Evolutionary conservation across 2,329 filamentous ascomycete genomes (phyloP).

Genomic region (Sphaceloma murrayae): DNA sequence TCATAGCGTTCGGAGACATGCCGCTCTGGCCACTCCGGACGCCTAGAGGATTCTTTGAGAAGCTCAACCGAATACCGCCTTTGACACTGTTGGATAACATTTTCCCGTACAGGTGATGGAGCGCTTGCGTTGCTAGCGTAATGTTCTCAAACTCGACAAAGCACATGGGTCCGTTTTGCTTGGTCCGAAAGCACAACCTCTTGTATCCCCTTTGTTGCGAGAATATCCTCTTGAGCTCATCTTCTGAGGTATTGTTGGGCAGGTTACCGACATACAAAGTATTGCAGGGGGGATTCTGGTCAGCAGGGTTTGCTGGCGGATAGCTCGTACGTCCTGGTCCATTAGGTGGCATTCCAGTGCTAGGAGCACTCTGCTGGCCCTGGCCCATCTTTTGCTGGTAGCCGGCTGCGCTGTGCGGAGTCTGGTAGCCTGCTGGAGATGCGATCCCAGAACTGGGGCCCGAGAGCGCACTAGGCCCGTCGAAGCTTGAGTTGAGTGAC

Average conservation of each 20-base stretch:
- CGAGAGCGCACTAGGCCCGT: conserved; percentile 35
- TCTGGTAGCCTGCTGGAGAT: conserved; percentile 34
- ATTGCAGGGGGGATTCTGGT: conserved; percentile 96
- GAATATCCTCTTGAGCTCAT: conserved; percentile 90
- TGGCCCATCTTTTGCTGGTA: conserved; percentile 9
- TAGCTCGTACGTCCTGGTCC: conserved; percentile 34
- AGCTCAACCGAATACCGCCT: conserved; percentile 88
- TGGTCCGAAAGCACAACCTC: conserved; percentile 85
- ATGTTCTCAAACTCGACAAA: conserved; percentile 97
- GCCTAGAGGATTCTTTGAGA: conserved; percentile 93
- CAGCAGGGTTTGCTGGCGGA: conserved; percentile 83
- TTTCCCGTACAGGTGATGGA: conserved; percentile 81
- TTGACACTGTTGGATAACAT: conserved; percentile 85
- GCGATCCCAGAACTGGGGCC: conserved; percentile 47
- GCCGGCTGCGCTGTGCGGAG: conserved; percentile 6
- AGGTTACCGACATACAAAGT: conserved; percentile 97
- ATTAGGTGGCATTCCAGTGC: not conserved
- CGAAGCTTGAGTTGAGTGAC: conserved; percentile 57
- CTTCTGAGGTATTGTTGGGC: conserved; percentile 83
- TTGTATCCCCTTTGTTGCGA: conserved; percentile 92
- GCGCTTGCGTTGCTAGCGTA: conserved; percentile 79
- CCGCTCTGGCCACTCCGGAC: conserved; percentile 67
- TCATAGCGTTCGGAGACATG: conserved; percentile 43
- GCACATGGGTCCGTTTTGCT: conserved; percentile 94
- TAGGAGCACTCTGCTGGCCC: not conserved